Evolutionary conservation across 2,329 filamentous ascomycete genomes (phyloP).

Genomic region (Colletotrichum sp.): DNA sequence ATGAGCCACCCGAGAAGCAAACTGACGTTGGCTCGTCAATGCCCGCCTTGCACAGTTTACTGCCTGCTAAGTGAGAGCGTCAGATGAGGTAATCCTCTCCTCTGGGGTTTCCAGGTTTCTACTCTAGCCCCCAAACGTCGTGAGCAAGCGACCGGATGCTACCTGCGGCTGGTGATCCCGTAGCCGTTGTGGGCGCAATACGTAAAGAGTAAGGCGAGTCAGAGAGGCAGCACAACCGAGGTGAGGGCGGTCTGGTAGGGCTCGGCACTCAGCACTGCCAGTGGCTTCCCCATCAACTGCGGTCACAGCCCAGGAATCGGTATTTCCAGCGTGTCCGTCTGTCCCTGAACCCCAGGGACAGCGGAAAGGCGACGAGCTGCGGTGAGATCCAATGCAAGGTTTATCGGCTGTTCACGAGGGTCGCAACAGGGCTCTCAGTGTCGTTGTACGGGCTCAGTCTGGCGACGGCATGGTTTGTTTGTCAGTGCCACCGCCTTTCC

Average conservation of each 20-base stretch:
- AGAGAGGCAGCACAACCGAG: neutral
- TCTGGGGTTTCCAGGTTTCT: neutral
- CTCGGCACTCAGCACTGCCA: neutral
- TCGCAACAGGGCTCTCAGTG: neutral
- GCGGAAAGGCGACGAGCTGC: neutral
- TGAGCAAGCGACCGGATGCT: neutral
- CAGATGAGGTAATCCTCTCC: constrained; percentile 5
- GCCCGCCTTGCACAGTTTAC: neutral
- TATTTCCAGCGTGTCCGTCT: neutral
- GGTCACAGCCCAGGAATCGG: neutral
- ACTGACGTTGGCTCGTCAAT: neutral
- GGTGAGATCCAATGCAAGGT: neutral
- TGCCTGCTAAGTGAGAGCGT: neutral
- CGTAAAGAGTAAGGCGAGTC: neutral
- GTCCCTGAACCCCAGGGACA: neutral
- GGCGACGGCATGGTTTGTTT: neutral
- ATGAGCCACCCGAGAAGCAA: neutral
- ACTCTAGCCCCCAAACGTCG: neutral
- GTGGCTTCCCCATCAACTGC: neutral
- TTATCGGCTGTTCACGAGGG: neutral
- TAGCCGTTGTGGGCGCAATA: neutral
- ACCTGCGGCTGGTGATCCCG: neutral
- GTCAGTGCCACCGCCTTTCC: constrained; percentile 1
- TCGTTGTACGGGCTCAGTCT: neutral
- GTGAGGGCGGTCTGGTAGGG: neutral